These are phyloP conservation scores for Claviceps digitariae DNA, from an alignment of 2,329 filamentous ascomycete species.

Conservation along the genomic window DNA sequence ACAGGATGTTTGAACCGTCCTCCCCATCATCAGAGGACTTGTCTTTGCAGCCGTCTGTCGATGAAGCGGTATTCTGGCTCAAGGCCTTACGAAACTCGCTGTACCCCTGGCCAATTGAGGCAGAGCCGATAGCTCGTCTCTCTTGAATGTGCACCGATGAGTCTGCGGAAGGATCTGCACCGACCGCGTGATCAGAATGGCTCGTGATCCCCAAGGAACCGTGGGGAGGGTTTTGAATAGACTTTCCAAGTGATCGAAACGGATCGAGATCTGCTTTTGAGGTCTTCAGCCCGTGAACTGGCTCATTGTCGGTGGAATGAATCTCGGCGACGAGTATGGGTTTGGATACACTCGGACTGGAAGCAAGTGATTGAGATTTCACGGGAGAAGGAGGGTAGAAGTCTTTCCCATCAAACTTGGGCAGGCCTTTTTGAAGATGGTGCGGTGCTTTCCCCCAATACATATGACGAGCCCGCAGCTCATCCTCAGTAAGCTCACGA, in stretches of 20 bases:
- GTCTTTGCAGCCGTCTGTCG: slow-evolving; percentile 9
- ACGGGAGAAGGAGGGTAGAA: slow-evolving; percentile 45
- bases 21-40: slow-evolving; percentile 19
- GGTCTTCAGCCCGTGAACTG: background rate
- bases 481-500: slow-evolving; percentile 44
- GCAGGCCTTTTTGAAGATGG: slow-evolving; percentile 36
- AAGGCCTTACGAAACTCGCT: slow-evolving; percentile 16
- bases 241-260: slow-evolving; percentile 10
- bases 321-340: background rate
- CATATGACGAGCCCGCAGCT: slow-evolving; percentile 42
- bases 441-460: slow-evolving; percentile 47
- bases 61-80: slow-evolving; percentile 1
- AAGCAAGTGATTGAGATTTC: slow-evolving; percentile 2
- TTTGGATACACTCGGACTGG: background rate
- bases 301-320: slow-evolving; percentile 1
- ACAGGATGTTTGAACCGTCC: slow-evolving; percentile 22
- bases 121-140: slow-evolving; percentile 12
- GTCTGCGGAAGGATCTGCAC: slow-evolving; percentile 10
- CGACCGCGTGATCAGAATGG: slow-evolving; percentile 20
- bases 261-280: slow-evolving; percentile 10
- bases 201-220: slow-evolving; percentile 15
- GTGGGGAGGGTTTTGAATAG: slow-evolving; percentile 10
- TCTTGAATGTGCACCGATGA: slow-evolving; percentile 10
- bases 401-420: slow-evolving; percentile 52
- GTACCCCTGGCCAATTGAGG: slow-evolving; percentile 14